Base-by-base conservation (phyloP, 106 monocot genomes). In the Acorus calamus region DNA sequence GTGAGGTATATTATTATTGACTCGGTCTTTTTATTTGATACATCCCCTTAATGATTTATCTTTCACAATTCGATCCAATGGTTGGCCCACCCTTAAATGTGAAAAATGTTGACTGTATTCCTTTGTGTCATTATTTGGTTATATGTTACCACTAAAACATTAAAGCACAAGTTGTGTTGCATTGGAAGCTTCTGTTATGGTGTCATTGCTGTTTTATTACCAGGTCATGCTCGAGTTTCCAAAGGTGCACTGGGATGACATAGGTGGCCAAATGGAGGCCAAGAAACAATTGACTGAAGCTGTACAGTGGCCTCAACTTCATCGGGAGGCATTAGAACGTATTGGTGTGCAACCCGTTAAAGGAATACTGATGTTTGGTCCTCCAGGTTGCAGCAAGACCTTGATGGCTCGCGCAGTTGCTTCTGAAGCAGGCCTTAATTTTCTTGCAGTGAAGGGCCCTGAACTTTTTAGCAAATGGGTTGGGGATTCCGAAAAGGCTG, bases 391-490 rank as follows among this genome's bases (percentile, higher is more conserved):
- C 65, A 98, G 96, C 57, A 98, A 98, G 67, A 98, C 96, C 3
- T 67, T 92, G 65, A 77, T 92, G 92, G 96, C 96, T 11, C 84
- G 96, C 60, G 96, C 92, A n/a, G 96, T 88, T 66, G 96, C 96
- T 73, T 83, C 92, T 42, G 96, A 98, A 75, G 85, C 96, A 74
- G 92, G 86, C 66, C 52, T 91, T 6, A 98, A 98, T 71, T 98
- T 98, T 68, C 68, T 98, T 68, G 91, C 96, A 51, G 92, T 98
- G 2, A 98, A 98, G 65, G 96, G 96, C 10, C 96, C 96, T 57
- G 91, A 98, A 56, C 85, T 98, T 68, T 81, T 92, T 65, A 98
- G 82, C 66, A 91, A 98, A 80, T 98, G 92, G 91, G 91, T 98
- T 60, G 96, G 96, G 43, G 96, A 98, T 58, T 92, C 96, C 44